Percentiles rank a stretch among this genome's conserved stretches.
phyloP scores from a whole-genome alignment of 2,329 filamentous ascomycete species.

The Penicillium polonicum region DNA sequence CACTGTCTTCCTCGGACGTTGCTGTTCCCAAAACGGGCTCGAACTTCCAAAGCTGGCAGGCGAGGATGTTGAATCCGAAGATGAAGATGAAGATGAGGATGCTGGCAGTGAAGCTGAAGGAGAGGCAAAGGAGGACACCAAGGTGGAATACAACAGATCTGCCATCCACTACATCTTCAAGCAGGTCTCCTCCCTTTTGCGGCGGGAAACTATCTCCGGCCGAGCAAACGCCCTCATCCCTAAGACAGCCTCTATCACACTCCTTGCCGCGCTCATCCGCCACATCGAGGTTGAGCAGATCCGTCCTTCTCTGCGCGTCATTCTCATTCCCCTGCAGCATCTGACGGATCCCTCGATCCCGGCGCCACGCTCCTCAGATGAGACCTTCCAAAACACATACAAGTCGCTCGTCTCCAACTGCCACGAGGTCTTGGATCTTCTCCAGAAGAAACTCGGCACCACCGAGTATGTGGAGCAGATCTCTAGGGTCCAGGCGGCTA shows the following conservation, averaged over 20 bases:
- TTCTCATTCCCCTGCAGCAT: constrained; percentile 72
- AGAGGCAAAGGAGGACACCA: constrained; percentile 29
- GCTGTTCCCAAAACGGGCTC: constrained; percentile 57
- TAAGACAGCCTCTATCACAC: constrained; percentile 72
- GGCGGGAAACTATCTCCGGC: constrained; percentile 68
- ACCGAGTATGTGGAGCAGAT: constrained; percentile 74
- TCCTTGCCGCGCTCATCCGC: constrained; percentile 68
- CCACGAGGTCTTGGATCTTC: constrained; percentile 72
- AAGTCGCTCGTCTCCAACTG: constrained; percentile 70
- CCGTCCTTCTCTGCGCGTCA: constrained; percentile 60
- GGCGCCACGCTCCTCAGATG: constrained; percentile 68
- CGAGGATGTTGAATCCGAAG: constrained; percentile 40
- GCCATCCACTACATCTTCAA: constrained; percentile 74
- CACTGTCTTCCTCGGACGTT: constrained; percentile 74
- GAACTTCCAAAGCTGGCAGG: constrained; percentile 45
- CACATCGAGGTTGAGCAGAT: constrained; percentile 60
- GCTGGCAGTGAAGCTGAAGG: constrained; percentile 41
- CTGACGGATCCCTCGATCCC: constrained; percentile 78
- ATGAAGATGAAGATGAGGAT: constrained; percentile 46
- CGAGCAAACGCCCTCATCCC: constrained; percentile 64
- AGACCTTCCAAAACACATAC: constrained; percentile 66
- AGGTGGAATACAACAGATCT: constrained; percentile 37
- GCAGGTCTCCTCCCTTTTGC: constrained; percentile 73
- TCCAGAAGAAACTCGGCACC: constrained; percentile 83
- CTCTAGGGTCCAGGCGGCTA: constrained; percentile 67